A percentile compares a stretch with the other conserved stretches of the same genome.
These are phyloP conservation scores for Lachnellula arida DNA, from an alignment of 2,329 filamentous ascomycete genomes.

Conservation along the genomic window DNA sequence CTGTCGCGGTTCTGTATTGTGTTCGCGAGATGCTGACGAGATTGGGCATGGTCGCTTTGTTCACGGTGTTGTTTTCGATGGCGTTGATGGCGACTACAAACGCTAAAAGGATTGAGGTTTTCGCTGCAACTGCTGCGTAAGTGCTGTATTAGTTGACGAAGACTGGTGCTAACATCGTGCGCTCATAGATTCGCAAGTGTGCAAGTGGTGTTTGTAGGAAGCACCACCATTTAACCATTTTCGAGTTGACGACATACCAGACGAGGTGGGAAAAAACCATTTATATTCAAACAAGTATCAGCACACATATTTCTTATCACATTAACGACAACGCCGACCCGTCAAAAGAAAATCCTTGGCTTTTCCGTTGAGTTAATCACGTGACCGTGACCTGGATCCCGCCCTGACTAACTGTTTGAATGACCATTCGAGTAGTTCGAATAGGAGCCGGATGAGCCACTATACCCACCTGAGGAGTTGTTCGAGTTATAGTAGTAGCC, in stretches of 20 bases:
- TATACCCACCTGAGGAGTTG: not conserved
- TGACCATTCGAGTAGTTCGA: not conserved
- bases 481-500: not conserved
- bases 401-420: not conserved
- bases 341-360: too few relatives aligned
- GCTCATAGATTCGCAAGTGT: slow-evolving; percentile 7
- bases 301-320: too few relatives aligned
- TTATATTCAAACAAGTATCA: too few relatives aligned
- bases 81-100: slow-evolving; percentile 16
- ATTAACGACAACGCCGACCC: too few relatives aligned
- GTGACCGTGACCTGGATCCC: too few relatives aligned
- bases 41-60: slow-evolving; percentile 15
- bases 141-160: not conserved
- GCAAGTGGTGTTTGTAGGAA: slow-evolving; percentile 13
- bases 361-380: too few relatives aligned
- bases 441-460: not conserved
- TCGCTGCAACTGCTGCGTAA: slow-evolving; percentile 17
- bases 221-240: not conserved
- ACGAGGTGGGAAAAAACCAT: too few relatives aligned
- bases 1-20: slow-evolving; percentile 7
- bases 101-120: slow-evolving; percentile 14
- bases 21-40: slow-evolving; percentile 1
- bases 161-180: too few relatives aligned
- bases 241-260: too few relatives aligned
- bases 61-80: slow-evolving; percentile 15